Base-by-base conservation (phyloP, 1,284 basidiomycete genomes). In the Rhodotorula mucilaginosa region DNA sequence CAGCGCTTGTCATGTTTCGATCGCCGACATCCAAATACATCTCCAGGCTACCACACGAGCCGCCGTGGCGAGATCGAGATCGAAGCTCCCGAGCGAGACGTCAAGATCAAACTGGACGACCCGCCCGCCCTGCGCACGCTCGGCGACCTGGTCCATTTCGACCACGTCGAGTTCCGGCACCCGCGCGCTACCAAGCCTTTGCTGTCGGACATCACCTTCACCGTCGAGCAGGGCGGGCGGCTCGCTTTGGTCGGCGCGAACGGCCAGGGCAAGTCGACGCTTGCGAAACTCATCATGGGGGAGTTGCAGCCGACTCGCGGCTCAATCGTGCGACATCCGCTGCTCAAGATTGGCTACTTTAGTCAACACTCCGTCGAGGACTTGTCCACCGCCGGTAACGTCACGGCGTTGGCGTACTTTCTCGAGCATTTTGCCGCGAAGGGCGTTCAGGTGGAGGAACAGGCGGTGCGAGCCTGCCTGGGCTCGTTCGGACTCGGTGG, bases 181-280 rank as follows among this genome's bases (percentile, higher is more conserved):
- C 73, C 77, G 0, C 74, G 74, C 21, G 62, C 71, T 6, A 72
- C 70, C 23, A 80, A 77, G 59, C 78, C 82, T 26, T 81, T 88
- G 46, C 78, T 91, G 52, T 82, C 83, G 65, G 83, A 84, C 19
- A 83, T 89, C 12, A 84, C 82, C 5, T 80, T 90, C n/a, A 85
- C 86, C 26, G 80, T 90, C 46, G 83, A 85, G 18, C 85, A 85
- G 7, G 85, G 85, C 12, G 85, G 85, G 31, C 83, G 88, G 21
- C 82, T 87, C 23, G 88, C 85, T 0, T 80, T 90, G 26, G 84
- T 89, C 12, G 89, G 89, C 0, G 79, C 80, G 75, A 86, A 86
- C 76, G 85, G 85, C 0, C 80, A 82, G 74, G 85, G 85, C 46
- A 90, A 90, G 80, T 87, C 86, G 39, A 90, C 89, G 0, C 79